phyloP scores from a whole-genome alignment of 225 moss, liverwort and hornwort genomes.

The Climacium dendroides region DNA sequence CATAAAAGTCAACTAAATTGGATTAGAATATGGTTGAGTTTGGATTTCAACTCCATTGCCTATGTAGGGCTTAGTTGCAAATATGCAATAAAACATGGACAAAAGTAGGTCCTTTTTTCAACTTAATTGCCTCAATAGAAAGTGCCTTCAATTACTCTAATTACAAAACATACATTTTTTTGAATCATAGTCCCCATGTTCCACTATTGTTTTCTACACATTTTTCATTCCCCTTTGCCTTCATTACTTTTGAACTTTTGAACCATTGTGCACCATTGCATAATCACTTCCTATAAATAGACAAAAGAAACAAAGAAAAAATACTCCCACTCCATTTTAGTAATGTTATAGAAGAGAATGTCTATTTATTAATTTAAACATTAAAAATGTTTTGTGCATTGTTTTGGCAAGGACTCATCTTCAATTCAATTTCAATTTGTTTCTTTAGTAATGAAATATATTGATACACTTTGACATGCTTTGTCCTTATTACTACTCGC shows the following conservation, averaged over 20 bases:
- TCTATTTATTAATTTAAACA: background rate
- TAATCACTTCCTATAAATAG: background rate
- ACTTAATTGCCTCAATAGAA: background rate
- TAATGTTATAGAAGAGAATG: background rate
- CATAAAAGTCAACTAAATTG: background rate
- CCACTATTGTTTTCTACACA: background rate
- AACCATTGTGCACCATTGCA: background rate
- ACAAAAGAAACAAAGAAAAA: background rate
- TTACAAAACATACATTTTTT: background rate
- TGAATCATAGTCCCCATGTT: background rate
- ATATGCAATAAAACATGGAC: background rate
- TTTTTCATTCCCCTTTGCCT: background rate
- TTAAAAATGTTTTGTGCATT: too few relatives aligned
- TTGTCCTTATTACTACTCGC: too few relatives aligned
- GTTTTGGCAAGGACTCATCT: fast-evolving
- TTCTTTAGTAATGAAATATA: background rate
- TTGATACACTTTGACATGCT: background rate
- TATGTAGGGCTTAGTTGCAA: fast-evolving
- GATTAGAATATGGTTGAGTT: background rate
- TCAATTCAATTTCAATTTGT: background rate
- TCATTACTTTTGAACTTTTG: background rate
- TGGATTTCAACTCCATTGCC: background rate
- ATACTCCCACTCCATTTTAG: background rate
- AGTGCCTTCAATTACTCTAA: background rate
- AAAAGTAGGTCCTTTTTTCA: background rate